These are phyloP conservation scores for Phytophthora megakarya DNA, from an alignment of 352 stramenopile species.

Conservation along the genomic window DNA sequence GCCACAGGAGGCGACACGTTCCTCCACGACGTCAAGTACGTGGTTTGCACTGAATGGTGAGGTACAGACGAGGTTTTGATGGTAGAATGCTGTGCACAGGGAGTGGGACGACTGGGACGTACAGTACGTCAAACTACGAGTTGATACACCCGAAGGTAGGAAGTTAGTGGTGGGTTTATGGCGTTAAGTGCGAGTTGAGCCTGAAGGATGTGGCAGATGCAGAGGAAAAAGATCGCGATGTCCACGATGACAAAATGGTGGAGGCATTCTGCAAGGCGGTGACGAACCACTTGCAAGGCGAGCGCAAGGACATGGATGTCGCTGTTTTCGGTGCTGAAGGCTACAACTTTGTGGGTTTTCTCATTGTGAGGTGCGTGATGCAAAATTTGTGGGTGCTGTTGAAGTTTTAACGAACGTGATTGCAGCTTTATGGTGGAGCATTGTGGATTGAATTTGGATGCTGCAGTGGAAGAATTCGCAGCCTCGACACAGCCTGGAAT, in stretches of 20 bases:
- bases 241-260: conserved; percentile 58
- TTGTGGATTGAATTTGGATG: conserved; percentile 59
- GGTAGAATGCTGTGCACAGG: conserved; percentile 35
- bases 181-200: neutral
- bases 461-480: conserved; percentile 72
- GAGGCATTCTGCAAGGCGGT: conserved; percentile 65
- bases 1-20: conserved; percentile 72
- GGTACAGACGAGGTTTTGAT: neutral
- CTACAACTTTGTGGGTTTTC: conserved; percentile 80
- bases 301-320: conserved; percentile 79
- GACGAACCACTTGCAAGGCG: conserved; percentile 56
- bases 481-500: conserved; percentile 59
- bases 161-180: neutral
- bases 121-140: conserved; percentile 72
- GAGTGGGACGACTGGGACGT: conserved; percentile 91
- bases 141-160: conserved; percentile 46
- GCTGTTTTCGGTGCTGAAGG: conserved; percentile 64
- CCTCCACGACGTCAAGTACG: conserved; percentile 78
- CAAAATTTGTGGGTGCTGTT: neutral
- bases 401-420: conserved; percentile 2
- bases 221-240: conserved; percentile 40
- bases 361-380: conserved; percentile 65
- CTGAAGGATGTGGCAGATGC: conserved; percentile 29
- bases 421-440: conserved; percentile 79
- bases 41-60: conserved; percentile 10